Conservation (phyloP, 768 basidiomycete species). For the Leccinum uliginosum region DNA sequence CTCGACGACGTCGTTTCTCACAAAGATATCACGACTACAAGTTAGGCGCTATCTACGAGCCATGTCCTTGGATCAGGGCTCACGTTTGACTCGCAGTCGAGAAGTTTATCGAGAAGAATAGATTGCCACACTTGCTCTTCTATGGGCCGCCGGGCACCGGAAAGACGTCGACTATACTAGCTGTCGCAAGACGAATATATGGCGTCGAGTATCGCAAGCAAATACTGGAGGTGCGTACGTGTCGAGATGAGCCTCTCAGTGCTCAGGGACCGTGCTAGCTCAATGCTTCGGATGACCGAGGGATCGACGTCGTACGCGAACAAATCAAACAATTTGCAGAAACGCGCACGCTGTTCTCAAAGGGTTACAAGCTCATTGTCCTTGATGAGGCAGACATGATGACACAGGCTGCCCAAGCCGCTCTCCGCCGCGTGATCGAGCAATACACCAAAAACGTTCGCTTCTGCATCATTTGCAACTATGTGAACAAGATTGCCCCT, state of each 20-base stretch:
- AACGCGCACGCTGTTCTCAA: slow-evolving; percentile 85
- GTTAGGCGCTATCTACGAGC: slow-evolving; percentile 44
- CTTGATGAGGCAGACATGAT: slow-evolving; percentile 99
- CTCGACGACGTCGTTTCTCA: slow-evolving; percentile 96
- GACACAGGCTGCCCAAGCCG: slow-evolving; percentile 96
- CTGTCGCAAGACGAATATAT: slow-evolving; percentile 93
- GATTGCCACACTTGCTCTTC: slow-evolving; percentile 91
- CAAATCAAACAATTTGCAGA: slow-evolving; percentile 99
- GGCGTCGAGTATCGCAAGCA: slow-evolving; percentile 83
- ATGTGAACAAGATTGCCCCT: slow-evolving; percentile 98
- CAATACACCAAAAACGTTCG: slow-evolving; percentile 98
- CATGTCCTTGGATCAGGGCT: background rate
- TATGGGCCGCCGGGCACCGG: slow-evolving; percentile 99
- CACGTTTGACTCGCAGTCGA: slow-evolving; percentile 60
- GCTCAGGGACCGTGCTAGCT: slow-evolving; percentile 46
- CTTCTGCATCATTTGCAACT: slow-evolving; percentile 99
- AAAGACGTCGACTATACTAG: slow-evolving; percentile 96
- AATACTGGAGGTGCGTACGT: slow-evolving; percentile 74
- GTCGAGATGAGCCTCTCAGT: background rate
- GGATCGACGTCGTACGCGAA: slow-evolving; percentile 97
- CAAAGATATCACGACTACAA: slow-evolving; percentile 90
- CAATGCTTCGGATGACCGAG: slow-evolving; percentile 97
- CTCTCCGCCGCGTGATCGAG: slow-evolving; percentile 94
- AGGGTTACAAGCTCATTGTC: slow-evolving; percentile 96
- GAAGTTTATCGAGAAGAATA: slow-evolving; percentile 92